Base-by-base conservation (phyloP, 208 protist genomes). In the Acanthamoeba healyi region DNA sequence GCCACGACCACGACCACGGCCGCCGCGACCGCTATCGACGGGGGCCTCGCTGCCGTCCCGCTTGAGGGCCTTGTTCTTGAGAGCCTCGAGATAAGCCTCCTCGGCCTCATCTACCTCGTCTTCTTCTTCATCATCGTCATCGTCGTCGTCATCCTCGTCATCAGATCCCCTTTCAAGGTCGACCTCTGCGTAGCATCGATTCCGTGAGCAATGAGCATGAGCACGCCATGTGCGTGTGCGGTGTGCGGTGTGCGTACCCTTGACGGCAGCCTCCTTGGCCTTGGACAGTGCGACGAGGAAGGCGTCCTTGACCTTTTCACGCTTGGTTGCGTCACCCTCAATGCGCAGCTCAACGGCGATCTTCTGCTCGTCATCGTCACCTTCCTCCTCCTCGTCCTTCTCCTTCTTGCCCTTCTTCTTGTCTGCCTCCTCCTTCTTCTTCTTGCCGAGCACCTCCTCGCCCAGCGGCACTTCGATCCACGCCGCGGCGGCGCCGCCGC, bases 11-110 rank as follows among this genome's bases (percentile, higher is more conserved):
- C 70, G 70, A 42, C 61, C 61, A 70, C 61, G 61, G 7, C 61
- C 29, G 61, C 61, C 61, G 19, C 61, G 49, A 26, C 29, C 29
- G 61, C 61, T 34, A 26, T 70, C 29, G 7, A 29, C 22, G 29
- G 6, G 7, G 29, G 10, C 70, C 5, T 38, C 24, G 36, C 70
- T 79, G n/a, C 29, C 70, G 70, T 79, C 70, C 24, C 70, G 70
- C 70, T 79, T 79, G 36, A 79, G 70, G 70, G 70, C 70, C 38
- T 79, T 79, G 70, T 79, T 79, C 70, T 79, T 79, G 34, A 79
- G 70, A 15, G 70, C 70, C 70, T 79, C 70, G 38, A 79, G 70
- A 24, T 79, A 79, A 6, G 70, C 70, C 32, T 79, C 70, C 38
- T 79, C 70, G 12, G 6, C 29, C 12, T 79, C 70, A 24, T 79